These are phyloP conservation scores for Cystobasidium onofrii DNA, from an alignment of 768 basidiomycete species.

Conservation along the genomic window DNA sequence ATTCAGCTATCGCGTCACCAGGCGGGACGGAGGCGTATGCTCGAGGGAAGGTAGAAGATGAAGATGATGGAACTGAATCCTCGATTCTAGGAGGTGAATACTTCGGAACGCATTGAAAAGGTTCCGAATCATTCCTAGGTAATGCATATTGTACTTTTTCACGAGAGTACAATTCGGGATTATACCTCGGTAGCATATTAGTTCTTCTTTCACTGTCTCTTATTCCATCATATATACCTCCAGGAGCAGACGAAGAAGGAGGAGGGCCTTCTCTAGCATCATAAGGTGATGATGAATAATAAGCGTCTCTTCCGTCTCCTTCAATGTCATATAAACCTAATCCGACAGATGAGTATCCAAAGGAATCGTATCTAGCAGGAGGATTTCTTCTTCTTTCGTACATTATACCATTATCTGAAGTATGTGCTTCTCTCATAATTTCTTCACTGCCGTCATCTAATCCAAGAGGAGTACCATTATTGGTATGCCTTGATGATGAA, in stretches of 20 bases:
- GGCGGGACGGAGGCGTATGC: too few relatives aligned
- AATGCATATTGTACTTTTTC: neutral
- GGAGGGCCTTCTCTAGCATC: neutral
- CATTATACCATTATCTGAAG: neutral
- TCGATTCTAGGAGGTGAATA: constrained; percentile 15
- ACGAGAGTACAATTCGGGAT: neutral
- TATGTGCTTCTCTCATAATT: neutral
- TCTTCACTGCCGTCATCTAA: neutral
- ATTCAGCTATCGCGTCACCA: too few relatives aligned
- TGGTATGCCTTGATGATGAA: too few relatives aligned
- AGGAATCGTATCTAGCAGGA: neutral
- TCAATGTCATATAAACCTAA: neutral
- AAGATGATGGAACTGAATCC: neutral
- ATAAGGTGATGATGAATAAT: neutral
- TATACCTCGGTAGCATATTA: neutral
- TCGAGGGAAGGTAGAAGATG: too few relatives aligned
- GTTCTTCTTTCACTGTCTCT: neutral
- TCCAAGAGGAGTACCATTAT: neutral
- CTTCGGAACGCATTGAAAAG: constrained; percentile 12
- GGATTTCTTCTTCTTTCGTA: neutral
- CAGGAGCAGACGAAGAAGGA: neutral
- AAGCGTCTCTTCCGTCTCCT: neutral
- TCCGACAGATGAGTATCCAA: neutral
- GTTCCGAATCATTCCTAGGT: neutral
- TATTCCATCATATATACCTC: neutral